Conservation (phyloP, 1,284 basidiomycete species). For the Naganishia sp. region DNA sequence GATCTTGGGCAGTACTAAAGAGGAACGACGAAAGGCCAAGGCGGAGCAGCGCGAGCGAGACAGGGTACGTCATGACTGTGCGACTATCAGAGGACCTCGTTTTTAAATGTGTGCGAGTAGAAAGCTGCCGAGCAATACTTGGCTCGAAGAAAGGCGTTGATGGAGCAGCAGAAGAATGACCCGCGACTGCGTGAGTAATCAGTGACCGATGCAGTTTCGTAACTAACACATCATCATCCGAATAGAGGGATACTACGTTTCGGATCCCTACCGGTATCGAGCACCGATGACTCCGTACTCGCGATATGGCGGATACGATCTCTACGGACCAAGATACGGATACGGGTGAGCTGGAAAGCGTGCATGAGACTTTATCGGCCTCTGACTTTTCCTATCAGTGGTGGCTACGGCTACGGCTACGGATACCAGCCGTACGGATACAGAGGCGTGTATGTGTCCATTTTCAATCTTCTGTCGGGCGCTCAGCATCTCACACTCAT, state of each 20-base stretch:
- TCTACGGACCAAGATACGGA: conserved; percentile 33
- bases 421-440: too few species aligned
- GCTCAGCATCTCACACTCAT: too few species aligned
- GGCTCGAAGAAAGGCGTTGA: conserved; percentile 42
- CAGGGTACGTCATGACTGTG: conserved; percentile 20
- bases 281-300: conserved; percentile 12
- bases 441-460: too few species aligned
- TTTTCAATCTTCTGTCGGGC: too few species aligned
- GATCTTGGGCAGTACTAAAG: conserved; percentile 47
- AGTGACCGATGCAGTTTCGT: not conserved
- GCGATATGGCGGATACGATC: conserved; percentile 35
- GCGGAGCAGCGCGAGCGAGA: conserved; percentile 37
- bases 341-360: conserved; percentile 10
- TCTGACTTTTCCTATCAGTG: too few species aligned
- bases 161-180: conserved; percentile 42
- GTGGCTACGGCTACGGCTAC: too few species aligned
- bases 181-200: conserved; percentile 38
- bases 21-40: conserved; percentile 42
- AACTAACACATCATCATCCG: too few species aligned
- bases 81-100: not conserved
- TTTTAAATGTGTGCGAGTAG: conserved; percentile 26
- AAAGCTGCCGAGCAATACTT: conserved; percentile 41
- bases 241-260: conserved; percentile 15
- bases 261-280: conserved; percentile 1
- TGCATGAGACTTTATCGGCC: too few species aligned